phyloP scores from a whole-genome alignment of 176 grass and related monocot genomes.

The Tuctoria greenei region DNA sequence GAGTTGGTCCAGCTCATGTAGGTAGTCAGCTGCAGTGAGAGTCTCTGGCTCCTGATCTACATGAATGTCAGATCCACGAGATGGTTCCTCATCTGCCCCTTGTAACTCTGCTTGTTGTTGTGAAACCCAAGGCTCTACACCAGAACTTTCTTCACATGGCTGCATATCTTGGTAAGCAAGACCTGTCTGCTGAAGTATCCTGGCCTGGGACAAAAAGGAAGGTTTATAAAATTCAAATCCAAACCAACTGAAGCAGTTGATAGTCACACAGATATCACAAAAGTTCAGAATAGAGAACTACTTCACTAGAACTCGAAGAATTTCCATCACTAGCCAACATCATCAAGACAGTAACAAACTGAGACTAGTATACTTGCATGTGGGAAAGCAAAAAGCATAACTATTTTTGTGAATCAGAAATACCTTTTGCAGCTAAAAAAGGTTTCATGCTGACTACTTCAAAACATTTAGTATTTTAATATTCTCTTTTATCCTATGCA shows the following conservation, averaged over 20 bases:
- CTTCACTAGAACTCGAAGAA: not conserved
- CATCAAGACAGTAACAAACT: not conserved
- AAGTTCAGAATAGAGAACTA: not conserved
- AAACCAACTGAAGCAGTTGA: constrained; percentile 14
- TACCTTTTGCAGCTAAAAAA: not conserved
- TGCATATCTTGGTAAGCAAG: constrained; percentile 29
- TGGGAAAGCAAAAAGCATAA: constrained; percentile 1
- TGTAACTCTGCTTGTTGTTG: constrained; percentile 24
- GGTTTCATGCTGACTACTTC: constrained; percentile 19
- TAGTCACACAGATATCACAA: not conserved
- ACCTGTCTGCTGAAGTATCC: constrained; percentile 59
- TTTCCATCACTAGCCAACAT: constrained; percentile 9
- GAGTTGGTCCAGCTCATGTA: constrained; percentile 71
- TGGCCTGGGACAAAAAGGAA: constrained; percentile 56
- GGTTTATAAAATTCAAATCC: constrained; percentile 18
- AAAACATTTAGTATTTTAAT: not conserved
- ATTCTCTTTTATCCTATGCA: constrained; percentile 5
- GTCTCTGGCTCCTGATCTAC: constrained; percentile 32
- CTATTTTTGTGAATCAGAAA: constrained; percentile 13
- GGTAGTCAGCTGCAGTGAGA: constrained; percentile 70
- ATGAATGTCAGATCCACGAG: constrained; percentile 37
- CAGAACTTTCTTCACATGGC: constrained; percentile 29
- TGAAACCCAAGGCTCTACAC: constrained; percentile 41
- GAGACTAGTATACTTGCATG: not conserved
- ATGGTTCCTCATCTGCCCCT: constrained; percentile 17